Evolutionary conservation across 2,329 filamentous ascomycete genomes (phyloP).

Genomic region (Sporothrix pseudoabietina): DNA sequence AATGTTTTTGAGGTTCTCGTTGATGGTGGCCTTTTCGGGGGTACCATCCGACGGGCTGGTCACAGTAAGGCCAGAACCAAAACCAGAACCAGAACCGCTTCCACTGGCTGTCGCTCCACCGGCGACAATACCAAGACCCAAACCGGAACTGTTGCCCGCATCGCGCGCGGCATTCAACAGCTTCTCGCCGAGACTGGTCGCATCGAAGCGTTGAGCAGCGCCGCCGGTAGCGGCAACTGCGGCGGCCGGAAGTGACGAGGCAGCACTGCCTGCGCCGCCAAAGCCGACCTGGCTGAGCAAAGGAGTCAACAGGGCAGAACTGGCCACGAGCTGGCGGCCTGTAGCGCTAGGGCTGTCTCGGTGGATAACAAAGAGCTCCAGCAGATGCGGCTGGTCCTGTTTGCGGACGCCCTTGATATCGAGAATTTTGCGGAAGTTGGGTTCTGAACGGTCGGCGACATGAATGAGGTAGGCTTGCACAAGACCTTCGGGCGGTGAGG

Average conservation of each 20-base stretch:
- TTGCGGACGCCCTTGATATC: constrained; percentile 93
- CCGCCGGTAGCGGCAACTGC: background rate
- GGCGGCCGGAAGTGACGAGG: constrained; percentile 43
- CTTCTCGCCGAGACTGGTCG: constrained; percentile 69
- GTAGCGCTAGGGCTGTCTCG: constrained; percentile 68
- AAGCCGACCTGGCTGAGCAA: constrained; percentile 55
- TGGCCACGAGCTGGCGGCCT: constrained; percentile 70
- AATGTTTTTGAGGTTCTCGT: constrained; percentile 93
- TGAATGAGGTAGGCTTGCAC: constrained; percentile 98
- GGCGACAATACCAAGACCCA: constrained; percentile 26
- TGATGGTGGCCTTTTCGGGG: constrained; percentile 69
- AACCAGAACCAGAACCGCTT: constrained; percentile 30
- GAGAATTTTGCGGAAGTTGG: constrained; percentile 94
- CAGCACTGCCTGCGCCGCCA: constrained; percentile 42
- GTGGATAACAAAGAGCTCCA: constrained; percentile 82
- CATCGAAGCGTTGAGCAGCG: constrained; percentile 30
- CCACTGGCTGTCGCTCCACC: background rate
- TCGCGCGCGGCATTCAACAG: constrained; percentile 86
- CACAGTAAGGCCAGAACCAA: constrained; percentile 32
- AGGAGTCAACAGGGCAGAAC: constrained; percentile 70
- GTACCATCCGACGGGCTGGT: constrained; percentile 14
- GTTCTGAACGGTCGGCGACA: constrained; percentile 88
- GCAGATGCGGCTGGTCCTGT: constrained; percentile 75
- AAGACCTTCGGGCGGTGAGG: constrained; percentile 86
- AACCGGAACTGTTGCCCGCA: constrained; percentile 43